phyloP scores from a whole-genome alignment of 352 stramenopile genomes.

The Phytophthora litchii region DNA sequence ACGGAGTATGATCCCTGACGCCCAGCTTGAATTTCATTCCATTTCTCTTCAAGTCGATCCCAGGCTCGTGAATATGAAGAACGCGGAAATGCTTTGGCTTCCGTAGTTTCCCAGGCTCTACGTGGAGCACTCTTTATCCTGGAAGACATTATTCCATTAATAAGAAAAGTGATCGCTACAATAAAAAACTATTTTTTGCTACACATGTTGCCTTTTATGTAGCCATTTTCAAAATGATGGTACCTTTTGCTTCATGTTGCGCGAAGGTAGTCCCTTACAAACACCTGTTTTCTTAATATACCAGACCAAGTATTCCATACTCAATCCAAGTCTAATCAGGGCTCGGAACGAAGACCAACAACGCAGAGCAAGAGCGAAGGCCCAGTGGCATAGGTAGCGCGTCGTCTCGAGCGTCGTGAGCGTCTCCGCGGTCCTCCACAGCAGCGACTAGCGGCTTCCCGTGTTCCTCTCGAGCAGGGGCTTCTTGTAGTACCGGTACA shows the following conservation, averaged over 20 bases:
- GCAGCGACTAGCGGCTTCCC: slow-evolving; percentile 13
- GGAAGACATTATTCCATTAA: background rate
- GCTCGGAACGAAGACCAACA: slow-evolving; percentile 34
- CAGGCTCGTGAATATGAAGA: background rate
- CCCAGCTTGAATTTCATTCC: slow-evolving; percentile 24
- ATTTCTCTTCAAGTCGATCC: slow-evolving; percentile 17
- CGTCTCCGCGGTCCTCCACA: slow-evolving; percentile 19
- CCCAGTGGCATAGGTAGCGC: slow-evolving; percentile 33
- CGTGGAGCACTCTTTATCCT: background rate
- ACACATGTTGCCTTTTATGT: background rate
- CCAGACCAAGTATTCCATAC: slow-evolving; percentile 12
- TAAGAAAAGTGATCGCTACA: background rate
- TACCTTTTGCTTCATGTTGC: background rate
- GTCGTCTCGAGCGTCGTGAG: slow-evolving; percentile 37
- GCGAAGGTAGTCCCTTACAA: background rate
- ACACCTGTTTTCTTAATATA: background rate
- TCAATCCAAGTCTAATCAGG: slow-evolving; percentile 35
- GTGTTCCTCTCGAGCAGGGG: slow-evolving; percentile 17
- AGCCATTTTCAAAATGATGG: slow-evolving; percentile 1
- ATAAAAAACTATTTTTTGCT: slow-evolving; percentile 3
- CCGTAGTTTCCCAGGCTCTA: background rate
- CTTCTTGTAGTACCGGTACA: slow-evolving; percentile 17
- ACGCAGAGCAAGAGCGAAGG: slow-evolving; percentile 39
- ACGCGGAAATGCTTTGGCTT: background rate
- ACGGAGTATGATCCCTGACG: slow-evolving; percentile 25